Percentiles rank a stretch among this genome's conserved stretches.
Evolutionary conservation across 2,329 filamentous ascomycete species (phyloP).

Genomic region (Fusarium neocosmosporiellum): DNA sequence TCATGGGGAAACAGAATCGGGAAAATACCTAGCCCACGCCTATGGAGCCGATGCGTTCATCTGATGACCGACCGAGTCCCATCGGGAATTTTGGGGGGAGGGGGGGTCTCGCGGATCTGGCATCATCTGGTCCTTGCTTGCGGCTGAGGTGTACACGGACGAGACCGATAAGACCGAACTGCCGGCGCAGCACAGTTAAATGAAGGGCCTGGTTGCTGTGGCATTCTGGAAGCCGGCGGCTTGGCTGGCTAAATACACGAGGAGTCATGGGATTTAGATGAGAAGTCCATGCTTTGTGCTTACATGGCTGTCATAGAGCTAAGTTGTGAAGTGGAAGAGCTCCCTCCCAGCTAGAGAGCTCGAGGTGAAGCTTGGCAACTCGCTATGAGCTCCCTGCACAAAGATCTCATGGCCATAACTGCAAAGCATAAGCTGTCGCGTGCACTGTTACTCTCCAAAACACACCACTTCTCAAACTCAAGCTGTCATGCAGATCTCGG

Average conservation of each 20-base stretch:
- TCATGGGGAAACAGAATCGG: background rate
- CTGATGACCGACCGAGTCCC: background rate
- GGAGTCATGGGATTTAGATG: background rate
- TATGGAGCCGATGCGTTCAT: slow-evolving; percentile 11
- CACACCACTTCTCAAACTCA: background rate
- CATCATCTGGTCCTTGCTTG: slow-evolving; percentile 18
- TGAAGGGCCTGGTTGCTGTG: background rate
- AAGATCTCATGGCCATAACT: background rate
- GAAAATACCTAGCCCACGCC: background rate
- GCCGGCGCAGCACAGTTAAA: slow-evolving; percentile 1
- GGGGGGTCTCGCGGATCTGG: slow-evolving; percentile 2
- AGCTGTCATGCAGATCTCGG: slow-evolving; percentile 24
- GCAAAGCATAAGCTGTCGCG: background rate
- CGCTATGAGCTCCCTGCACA: background rate
- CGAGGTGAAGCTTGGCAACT: background rate
- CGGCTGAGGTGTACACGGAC: slow-evolving; percentile 16
- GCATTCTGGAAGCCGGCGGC: background rate
- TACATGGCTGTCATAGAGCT: background rate
- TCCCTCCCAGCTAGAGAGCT: background rate
- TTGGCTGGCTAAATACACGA: background rate
- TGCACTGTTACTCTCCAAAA: background rate
- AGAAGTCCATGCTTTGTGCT: background rate
- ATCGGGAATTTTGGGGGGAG: slow-evolving; percentile 8
- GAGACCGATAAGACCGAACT: slow-evolving; percentile 4
- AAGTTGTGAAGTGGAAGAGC: background rate